A percentile compares a stretch with the other conserved stretches of the same genome.
These are phyloP conservation scores for Suillus lakei DNA, from an alignment of 768 basidiomycete species.

Conservation along the genomic window DNA sequence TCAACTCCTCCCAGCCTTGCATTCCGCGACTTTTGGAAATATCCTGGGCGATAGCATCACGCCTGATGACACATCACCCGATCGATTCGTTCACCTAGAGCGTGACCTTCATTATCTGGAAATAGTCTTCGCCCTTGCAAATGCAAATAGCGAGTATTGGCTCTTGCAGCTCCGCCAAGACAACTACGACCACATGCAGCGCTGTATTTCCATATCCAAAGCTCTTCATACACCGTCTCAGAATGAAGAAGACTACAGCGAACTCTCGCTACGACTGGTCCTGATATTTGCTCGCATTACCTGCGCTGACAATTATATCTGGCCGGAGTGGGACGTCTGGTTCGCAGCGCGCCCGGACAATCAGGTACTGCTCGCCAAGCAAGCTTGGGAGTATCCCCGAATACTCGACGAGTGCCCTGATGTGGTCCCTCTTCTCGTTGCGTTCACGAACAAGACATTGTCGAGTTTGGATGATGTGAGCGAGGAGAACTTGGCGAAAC, in stretches of 20 bases:
- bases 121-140: too few relatives aligned
- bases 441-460: not conserved
- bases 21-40: not conserved
- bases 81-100: not conserved
- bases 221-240: too few relatives aligned
- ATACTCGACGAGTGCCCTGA: not conserved
- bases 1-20: not conserved
- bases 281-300: too few relatives aligned
- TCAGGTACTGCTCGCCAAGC: not conserved
- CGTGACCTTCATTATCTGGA: not conserved
- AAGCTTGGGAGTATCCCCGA: not conserved
- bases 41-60: not conserved
- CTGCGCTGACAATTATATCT: constrained; percentile 14
- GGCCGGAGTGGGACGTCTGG: not conserved
- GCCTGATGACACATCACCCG: not conserved
- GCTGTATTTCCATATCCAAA: too few relatives aligned
- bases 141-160: too few relatives aligned
- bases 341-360: not conserved
- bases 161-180: too few relatives aligned
- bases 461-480: not conserved
- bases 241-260: too few relatives aligned
- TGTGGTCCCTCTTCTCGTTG: not conserved
- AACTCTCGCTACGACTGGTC: too few relatives aligned
- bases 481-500: too few relatives aligned
- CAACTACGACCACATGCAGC: too few relatives aligned